These are phyloP conservation scores for Tetrapisispora arboricola DNA, from an alignment of 805 yeast genomes.

Conservation along the genomic window DNA sequence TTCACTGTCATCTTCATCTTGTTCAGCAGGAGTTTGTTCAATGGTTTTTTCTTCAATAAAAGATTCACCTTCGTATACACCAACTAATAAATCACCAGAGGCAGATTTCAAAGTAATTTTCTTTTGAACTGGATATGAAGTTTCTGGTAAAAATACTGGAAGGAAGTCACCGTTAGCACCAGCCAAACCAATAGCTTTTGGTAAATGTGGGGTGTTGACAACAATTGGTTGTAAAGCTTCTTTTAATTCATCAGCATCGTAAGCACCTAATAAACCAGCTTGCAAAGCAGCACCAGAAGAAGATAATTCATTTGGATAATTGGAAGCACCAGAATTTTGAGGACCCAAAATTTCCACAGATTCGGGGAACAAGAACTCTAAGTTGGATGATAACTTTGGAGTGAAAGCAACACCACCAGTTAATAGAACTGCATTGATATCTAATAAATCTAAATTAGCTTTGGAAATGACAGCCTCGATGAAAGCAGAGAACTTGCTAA, in stretches of 20 bases:
- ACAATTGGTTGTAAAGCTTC: slow-evolving; percentile 75
- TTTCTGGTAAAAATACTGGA: slow-evolving; percentile 67
- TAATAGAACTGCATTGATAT: slow-evolving; percentile 81
- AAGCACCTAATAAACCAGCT: slow-evolving; percentile 75
- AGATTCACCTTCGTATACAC: slow-evolving; percentile 78
- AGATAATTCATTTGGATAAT: slow-evolving; percentile 80
- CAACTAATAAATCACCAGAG: slow-evolving; percentile 52
- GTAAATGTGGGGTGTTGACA: slow-evolving; percentile 77
- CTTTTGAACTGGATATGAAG: slow-evolving; percentile 85
- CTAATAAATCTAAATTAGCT: slow-evolving; percentile 77
- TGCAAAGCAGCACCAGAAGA: slow-evolving; percentile 96
- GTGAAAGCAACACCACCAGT: slow-evolving; percentile 91
- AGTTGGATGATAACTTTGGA: slow-evolving; percentile 77
- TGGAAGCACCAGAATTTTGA: slow-evolving; percentile 60
- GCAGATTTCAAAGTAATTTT: slow-evolving; percentile 52
- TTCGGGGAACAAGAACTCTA: slow-evolving; percentile 73
- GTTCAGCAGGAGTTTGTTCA: slow-evolving; percentile 37
- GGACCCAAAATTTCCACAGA: slow-evolving; percentile 61
- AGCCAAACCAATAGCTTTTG: slow-evolving; percentile 76
- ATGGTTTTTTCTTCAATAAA: slow-evolving; percentile 71
- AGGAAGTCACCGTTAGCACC: slow-evolving; percentile 62
- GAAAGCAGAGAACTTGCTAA: slow-evolving; percentile 66
- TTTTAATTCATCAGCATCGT: slow-evolving; percentile 69
- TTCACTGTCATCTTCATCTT: slow-evolving; percentile 30
- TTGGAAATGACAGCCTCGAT: slow-evolving; percentile 64